phyloP scores from a whole-genome alignment of 2,329 filamentous ascomycete genomes.

The Xylaria sp. region DNA sequence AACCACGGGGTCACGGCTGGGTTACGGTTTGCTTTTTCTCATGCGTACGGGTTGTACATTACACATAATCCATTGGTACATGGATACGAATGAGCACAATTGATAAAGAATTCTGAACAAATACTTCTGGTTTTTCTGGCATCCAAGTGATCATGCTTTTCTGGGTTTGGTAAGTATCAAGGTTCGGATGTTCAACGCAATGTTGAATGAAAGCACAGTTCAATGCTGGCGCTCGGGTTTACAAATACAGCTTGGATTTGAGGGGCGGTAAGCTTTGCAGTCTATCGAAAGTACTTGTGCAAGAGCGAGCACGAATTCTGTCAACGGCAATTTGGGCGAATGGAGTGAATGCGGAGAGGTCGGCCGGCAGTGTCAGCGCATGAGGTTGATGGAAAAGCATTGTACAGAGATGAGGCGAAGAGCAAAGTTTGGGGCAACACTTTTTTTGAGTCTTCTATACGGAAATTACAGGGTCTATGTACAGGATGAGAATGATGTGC shows the following conservation, averaged over 20 bases:
- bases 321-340: neutral
- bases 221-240: neutral
- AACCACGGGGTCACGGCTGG: conserved; percentile 82
- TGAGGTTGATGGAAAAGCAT: neutral
- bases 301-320: neutral
- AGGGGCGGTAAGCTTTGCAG: neutral
- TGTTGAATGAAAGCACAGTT: neutral
- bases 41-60: conserved; percentile 75
- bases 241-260: neutral
- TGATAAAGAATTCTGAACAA: conserved; percentile 54
- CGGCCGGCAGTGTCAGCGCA: neutral
- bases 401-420: neutral
- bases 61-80: conserved; percentile 72
- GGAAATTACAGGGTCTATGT: conserved; percentile 49
- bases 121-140: neutral
- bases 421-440: neutral
- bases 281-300: neutral
- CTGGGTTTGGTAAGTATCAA: neutral
- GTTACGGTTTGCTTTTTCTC: conserved; percentile 72
- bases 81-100: conserved; percentile 71
- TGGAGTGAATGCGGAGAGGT: neutral
- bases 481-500: conserved; percentile 44
- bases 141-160: neutral
- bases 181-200: neutral
- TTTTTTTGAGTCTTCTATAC: conserved; percentile 33